These are phyloP conservation scores for Cymbopogon citratus DNA, from an alignment of 176 grass and related monocot genomes.

Conservation along the genomic window DNA sequence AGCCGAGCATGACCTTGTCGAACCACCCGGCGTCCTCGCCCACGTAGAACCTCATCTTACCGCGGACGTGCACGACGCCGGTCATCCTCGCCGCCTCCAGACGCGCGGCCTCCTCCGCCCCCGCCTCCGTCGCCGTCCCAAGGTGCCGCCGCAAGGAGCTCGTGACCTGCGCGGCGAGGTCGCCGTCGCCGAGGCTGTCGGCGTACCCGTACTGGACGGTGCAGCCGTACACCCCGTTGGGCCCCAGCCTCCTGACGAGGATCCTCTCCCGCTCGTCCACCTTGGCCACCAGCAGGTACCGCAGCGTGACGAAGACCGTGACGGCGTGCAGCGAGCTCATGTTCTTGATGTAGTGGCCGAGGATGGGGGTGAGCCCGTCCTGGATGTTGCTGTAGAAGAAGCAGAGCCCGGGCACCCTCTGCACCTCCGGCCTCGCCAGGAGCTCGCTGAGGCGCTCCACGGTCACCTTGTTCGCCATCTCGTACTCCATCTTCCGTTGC, in stretches of 20 bases:
- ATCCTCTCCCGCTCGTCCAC: slow-evolving; percentile 56
- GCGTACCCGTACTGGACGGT: slow-evolving; percentile 68
- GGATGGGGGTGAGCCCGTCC: slow-evolving; percentile 58
- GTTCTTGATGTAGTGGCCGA: slow-evolving; percentile 74
- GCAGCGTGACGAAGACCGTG: slow-evolving; percentile 62
- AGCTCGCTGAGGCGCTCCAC: slow-evolving; percentile 48
- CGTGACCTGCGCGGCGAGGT: slow-evolving; percentile 46
- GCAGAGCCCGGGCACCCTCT: slow-evolving; percentile 60
- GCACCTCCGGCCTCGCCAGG: slow-evolving; percentile 55
- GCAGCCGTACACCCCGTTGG: slow-evolving; percentile 56
- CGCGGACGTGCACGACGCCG: slow-evolving; percentile 56
- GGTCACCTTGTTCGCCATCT: slow-evolving; percentile 69
- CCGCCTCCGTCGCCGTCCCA: background rate
- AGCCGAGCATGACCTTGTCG: slow-evolving; percentile 56
- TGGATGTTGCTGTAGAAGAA: slow-evolving; percentile 90
- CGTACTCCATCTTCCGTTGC: slow-evolving; percentile 63
- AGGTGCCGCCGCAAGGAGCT: slow-evolving; percentile 25
- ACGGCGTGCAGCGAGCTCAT: slow-evolving; percentile 59
- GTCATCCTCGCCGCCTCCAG: slow-evolving; percentile 41
- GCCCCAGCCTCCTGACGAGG: slow-evolving; percentile 46
- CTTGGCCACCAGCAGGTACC: slow-evolving; percentile 61
- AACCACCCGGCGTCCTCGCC: slow-evolving; percentile 47
- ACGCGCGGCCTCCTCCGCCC: slow-evolving; percentile 24
- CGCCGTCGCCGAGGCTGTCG: slow-evolving; percentile 30
- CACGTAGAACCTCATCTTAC: slow-evolving; percentile 72